Evolutionary conservation across 2,329 filamentous ascomycete species (phyloP).

Genomic region (Cladobotryum mycophilum): DNA sequence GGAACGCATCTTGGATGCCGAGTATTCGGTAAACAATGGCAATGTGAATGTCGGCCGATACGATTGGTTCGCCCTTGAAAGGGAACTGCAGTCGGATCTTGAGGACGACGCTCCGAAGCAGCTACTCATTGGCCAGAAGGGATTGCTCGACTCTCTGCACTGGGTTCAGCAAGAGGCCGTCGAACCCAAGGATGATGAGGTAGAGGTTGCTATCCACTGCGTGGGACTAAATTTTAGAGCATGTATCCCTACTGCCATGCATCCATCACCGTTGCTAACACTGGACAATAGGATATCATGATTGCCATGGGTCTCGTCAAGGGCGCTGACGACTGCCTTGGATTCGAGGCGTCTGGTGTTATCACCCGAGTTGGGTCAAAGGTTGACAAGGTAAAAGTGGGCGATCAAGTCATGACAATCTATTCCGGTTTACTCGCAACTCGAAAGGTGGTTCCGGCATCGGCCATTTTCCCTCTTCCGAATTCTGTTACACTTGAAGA

Average conservation of each 20-base stretch:
- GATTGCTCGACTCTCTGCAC: background rate
- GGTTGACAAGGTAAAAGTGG: conserved; percentile 18
- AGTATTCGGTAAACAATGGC: background rate
- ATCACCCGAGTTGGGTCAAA: conserved; percentile 13
- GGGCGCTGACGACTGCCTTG: conserved; percentile 13
- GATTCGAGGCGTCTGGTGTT: conserved; percentile 25
- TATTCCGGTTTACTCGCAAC: conserved; percentile 2
- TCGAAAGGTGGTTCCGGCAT: background rate
- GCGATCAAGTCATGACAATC: conserved; percentile 27
- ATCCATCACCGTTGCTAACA: too few species aligned
- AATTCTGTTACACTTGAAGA: conserved; percentile 20
- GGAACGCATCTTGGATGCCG: background rate
- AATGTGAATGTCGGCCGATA: background rate
- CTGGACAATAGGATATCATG: conserved; percentile 10
- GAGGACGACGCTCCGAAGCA: background rate
- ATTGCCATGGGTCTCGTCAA: conserved; percentile 6
- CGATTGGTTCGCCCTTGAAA: background rate
- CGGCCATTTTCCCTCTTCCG: conserved; percentile 21
- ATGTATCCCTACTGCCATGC: background rate
- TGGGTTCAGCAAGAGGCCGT: background rate
- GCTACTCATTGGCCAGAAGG: background rate
- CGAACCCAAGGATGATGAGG: background rate
- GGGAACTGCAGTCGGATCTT: background rate
- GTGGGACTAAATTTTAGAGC: conserved; percentile 8
- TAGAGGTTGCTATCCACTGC: conserved; percentile 1